phyloP scores from a whole-genome alignment of 495 filamentous ascomycete genomes.

The Astrothelium subdiscretum region DNA sequence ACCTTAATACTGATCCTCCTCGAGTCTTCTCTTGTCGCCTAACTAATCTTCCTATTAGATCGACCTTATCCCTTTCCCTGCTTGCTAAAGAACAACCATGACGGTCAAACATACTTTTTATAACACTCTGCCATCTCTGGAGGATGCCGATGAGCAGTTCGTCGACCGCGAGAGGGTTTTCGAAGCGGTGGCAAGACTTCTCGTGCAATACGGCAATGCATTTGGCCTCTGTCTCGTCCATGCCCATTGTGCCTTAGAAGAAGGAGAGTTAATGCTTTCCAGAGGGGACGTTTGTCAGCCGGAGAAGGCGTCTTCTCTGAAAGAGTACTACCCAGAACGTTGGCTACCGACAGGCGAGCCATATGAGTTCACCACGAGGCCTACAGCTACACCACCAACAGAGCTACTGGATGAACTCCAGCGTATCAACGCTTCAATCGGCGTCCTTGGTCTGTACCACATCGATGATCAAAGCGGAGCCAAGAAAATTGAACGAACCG shows the following conservation, averaged over 20 bases:
- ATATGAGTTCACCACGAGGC: background rate
- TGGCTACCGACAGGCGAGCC: background rate
- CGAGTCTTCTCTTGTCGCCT: background rate
- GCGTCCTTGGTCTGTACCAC: background rate
- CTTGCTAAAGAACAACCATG: too few relatives aligned
- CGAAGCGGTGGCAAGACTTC: background rate
- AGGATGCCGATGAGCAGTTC: background rate
- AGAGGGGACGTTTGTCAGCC: background rate
- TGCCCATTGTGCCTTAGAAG: background rate
- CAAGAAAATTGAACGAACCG: background rate
- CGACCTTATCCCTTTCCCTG: background rate
- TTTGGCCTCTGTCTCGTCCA: background rate
- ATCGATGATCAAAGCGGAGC: background rate
- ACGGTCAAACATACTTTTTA: too few relatives aligned
- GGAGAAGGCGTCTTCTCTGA: background rate
- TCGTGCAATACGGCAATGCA: background rate
- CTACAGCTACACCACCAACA: background rate
- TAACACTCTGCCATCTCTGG: background rate
- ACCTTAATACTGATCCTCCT: background rate
- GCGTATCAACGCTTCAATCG: background rate
- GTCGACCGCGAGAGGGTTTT: background rate
- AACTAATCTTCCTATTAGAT: background rate
- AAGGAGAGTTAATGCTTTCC: background rate
- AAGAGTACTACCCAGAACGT: background rate
- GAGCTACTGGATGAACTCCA: background rate